These are phyloP conservation scores for Bassia scoparia DNA, from an alignment of 148 eudicot species.

Conservation along the genomic window DNA sequence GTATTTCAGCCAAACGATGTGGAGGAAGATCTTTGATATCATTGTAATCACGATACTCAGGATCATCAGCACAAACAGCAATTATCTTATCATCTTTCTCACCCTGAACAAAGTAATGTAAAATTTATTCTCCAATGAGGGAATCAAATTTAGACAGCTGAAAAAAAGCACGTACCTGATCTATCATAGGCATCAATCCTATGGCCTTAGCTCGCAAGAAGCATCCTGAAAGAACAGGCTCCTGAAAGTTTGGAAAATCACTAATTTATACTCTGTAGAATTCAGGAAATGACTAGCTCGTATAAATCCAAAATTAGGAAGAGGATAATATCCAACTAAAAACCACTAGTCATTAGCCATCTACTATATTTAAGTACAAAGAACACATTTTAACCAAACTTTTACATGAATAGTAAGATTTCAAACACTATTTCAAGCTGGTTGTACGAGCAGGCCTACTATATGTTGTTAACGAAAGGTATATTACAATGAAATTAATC, in stretches of 20 bases:
- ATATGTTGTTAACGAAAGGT: too few relatives aligned
- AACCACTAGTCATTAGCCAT: not conserved
- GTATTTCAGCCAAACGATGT: slow-evolving; percentile 83
- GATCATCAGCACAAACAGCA: slow-evolving; percentile 87
- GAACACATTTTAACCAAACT: not conserved
- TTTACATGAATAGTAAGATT: not conserved
- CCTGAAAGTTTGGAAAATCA: slow-evolving; percentile 35
- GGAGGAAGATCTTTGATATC: slow-evolving; percentile 84
- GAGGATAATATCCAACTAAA: not conserved
- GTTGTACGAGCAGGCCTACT: too few relatives aligned
- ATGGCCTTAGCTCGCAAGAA: slow-evolving; percentile 82
- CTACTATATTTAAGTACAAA: not conserved
- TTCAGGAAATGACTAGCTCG: not conserved
- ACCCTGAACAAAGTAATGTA: slow-evolving; percentile 40
- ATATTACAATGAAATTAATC: too few relatives aligned
- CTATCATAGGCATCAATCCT: slow-evolving; percentile 89
- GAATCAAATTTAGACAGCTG: not conserved
- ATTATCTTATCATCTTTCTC: slow-evolving; percentile 84
- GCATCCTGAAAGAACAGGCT: slow-evolving; percentile 80
- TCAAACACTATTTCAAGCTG: too few relatives aligned
- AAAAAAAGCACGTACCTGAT: slow-evolving; percentile 43
- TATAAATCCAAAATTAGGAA: not conserved
- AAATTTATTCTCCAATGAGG: not conserved
- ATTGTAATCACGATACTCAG: slow-evolving; percentile 59
- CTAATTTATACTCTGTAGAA: not conserved